Base-by-base conservation (phyloP, 495 filamentous ascomycete species). In the Corynascus novoguineensis region DNA sequence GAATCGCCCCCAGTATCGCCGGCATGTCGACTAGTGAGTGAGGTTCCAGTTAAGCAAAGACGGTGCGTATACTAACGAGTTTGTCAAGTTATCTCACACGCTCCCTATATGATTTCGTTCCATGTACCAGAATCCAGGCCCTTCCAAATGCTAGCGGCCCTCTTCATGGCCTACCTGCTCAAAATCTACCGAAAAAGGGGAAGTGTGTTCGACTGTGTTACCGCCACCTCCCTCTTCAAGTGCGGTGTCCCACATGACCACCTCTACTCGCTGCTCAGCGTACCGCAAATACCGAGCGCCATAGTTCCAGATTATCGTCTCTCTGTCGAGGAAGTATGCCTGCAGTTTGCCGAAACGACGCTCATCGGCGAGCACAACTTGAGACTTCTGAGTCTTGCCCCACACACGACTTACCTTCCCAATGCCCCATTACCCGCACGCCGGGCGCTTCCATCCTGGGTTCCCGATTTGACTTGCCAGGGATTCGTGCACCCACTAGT, bases 371-470 rank as follows among this genome's bases (percentile, higher is more conserved):
- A 53, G 41, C 28, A 38, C 5, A 52, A 59, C 41, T 22, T 53
- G 8, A 19, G 32, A 5, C 24, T 48, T 8, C 41, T 59, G 3
- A 53, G 49, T 25, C 40, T 59, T 1, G 49, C 56, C 1, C 56
- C 56, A 24, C 31, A 52, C 28, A 59, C 54, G 4, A 22, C 9
- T 3, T 1, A 11, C 2, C n/a, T 12, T 11, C 44, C 17, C 22
- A 50, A 32, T 17, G 45, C 22, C 9, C 41, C 1, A 5, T 0
- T 1, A 31, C 24, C 19, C 15, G 19, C 7, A 0, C 38, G 35
- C 14, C 40, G 9, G 38, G 53, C 29, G 14, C 60, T 69, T 2
- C 64, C 67, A 5, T 63, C 64, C 3, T 69, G 67, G 67, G 62
- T 59, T n/a, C 67, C 67, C 1, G 64, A 69, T 38, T 52, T 65